Conservation (phyloP, 495 filamentous ascomycete species). For the Penicillium longicatenatum region DNA sequence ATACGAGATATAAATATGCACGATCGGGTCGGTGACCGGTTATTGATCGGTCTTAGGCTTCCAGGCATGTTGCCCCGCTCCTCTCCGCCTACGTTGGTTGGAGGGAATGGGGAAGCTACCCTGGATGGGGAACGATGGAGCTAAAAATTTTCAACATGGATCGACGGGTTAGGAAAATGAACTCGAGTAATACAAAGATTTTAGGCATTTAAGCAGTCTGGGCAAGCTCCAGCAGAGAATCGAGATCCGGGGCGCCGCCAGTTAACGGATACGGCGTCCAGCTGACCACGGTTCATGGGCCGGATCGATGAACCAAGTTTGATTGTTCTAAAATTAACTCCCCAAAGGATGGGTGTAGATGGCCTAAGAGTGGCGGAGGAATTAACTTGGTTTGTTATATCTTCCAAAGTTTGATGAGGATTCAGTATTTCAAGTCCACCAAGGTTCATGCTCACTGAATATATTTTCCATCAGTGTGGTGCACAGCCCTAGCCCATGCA, state of each 20-base stretch:
- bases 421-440: too few relatives aligned
- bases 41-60: neutral
- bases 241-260: neutral
- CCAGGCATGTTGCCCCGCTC: neutral
- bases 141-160: neutral
- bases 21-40: neutral
- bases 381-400: neutral
- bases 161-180: neutral
- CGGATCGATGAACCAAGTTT: neutral
- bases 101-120: neutral
- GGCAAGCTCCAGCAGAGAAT: neutral
- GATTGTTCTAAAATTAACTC: neutral
- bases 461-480: neutral
- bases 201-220: neutral
- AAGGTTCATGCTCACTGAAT: neutral
- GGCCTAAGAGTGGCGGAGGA: neutral
- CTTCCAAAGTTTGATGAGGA: too few relatives aligned
- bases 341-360: neutral
- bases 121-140: neutral
- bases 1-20: neutral
- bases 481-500: neutral
- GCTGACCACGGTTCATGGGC: neutral
- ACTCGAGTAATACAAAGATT: neutral
- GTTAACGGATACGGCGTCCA: neutral
- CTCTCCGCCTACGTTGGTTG: neutral